Percentiles rank a stretch among this genome's conserved stretches.
These are phyloP conservation scores for Sugiyamaella novakii DNA, from an alignment of 1,139 yeast species.

Conservation along the genomic window DNA sequence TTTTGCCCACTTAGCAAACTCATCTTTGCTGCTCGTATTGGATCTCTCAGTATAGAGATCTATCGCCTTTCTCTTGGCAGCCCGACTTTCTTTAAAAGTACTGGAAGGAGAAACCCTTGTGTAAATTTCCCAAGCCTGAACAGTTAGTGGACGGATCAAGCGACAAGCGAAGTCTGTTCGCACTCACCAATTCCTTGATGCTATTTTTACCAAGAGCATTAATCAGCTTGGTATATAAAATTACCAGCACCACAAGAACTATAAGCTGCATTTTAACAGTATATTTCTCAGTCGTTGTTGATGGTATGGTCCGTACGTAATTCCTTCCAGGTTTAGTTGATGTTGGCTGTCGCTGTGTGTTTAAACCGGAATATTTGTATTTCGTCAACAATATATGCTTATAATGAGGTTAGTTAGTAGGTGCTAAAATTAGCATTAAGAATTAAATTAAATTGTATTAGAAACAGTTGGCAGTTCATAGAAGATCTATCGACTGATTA, in stretches of 20 bases:
- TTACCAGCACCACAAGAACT: constrained; percentile 9
- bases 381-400: too few relatives aligned
- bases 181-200: constrained; percentile 22
- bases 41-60: constrained; percentile 56
- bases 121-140: constrained; percentile 48
- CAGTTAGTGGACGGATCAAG: neutral
- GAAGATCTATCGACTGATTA: too few relatives aligned
- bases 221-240: constrained; percentile 16
- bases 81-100: constrained; percentile 44
- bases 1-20: constrained; percentile 96
- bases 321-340: too few relatives aligned
- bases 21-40: constrained; percentile 81
- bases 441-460: too few relatives aligned
- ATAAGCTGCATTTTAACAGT: constrained; percentile 9
- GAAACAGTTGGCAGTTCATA: too few relatives aligned
- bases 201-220: constrained; percentile 19
- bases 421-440: too few relatives aligned
- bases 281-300: too few relatives aligned
- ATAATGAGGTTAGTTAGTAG: too few relatives aligned
- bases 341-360: too few relatives aligned
- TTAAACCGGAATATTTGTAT: too few relatives aligned
- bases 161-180: too few relatives aligned
- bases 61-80: constrained; percentile 51
- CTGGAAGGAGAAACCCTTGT: constrained; percentile 44
- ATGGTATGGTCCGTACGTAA: too few relatives aligned